Base-by-base conservation (phyloP, 345 rosid genomes). In the Acer negundo region DNA sequence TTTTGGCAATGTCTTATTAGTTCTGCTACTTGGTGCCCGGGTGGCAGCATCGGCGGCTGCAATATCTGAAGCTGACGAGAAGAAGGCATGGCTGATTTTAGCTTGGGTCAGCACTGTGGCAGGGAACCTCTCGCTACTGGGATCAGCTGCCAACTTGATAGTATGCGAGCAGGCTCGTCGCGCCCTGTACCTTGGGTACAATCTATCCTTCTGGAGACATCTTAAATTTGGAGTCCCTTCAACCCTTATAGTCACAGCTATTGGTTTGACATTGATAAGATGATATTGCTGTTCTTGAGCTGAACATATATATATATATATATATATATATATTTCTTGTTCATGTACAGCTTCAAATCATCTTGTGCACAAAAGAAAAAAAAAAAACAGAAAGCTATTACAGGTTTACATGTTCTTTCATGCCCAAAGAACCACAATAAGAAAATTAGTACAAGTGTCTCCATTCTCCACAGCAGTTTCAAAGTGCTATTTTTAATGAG, bases 61-160 rank as follows among this genome's bases (percentile, higher is more conserved):
- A 0, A 78, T 87, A 19, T 90, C 97, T 0, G 58, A 84, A 0
- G 80, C 80, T 0, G 86, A 89, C 5, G 94, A 85, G 90, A 93
- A 89, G 83, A 95, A 89, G 86, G 92, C 94, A 13, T 95, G 97
- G 98, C 83, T 95, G 31, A 73, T 91, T 40, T 80, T 93, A 77
- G 93, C 95, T 6, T 92, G 99, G 98, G 99, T 86, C 67, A 93
- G 99, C 82, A 89, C 98, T 0, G 87, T 95, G 22, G 93, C 95
- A 0, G 98, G 97, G 19, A 95, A 95, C 85, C 82, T 95, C 63
- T 89, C 98, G 0, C 84, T 93, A 55, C 77, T 93, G 26, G 98
- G 98, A 5, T 93, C 98, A 7, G 98, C 97, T 0, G 95, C 97
- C 3, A 95, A 95, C 82, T 80, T 95, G 88, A 93, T 93, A 63